These are phyloP conservation scores for Geotrichum reessii DNA, from an alignment of 1,139 yeast species.

Conservation along the genomic window DNA sequence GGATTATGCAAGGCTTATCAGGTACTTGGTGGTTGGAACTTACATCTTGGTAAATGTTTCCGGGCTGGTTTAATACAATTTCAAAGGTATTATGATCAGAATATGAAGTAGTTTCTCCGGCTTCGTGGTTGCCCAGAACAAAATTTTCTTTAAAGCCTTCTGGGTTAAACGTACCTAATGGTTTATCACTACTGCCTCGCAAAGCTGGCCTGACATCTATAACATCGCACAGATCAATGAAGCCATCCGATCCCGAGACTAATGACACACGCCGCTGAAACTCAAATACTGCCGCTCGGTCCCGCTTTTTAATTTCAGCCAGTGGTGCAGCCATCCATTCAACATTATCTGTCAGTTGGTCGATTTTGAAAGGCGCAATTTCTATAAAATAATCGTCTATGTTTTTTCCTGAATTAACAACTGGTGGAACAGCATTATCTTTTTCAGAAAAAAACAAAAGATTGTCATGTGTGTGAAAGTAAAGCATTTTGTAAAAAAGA, in stretches of 20 bases:
- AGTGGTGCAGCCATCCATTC: background rate
- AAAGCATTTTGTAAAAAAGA: constrained; percentile 51
- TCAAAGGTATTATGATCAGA: constrained; percentile 44
- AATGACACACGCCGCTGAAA: constrained; percentile 56
- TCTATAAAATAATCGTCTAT: background rate
- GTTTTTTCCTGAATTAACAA: background rate
- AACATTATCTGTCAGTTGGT: background rate
- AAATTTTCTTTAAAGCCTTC: background rate
- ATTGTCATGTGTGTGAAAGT: constrained; percentile 58
- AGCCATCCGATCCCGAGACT: constrained; percentile 52
- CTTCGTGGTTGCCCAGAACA: background rate
- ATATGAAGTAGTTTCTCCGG: background rate
- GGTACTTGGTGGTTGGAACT: background rate
- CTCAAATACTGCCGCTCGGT: constrained; percentile 55
- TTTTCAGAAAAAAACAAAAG: constrained; percentile 56
- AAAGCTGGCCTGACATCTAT: constrained; percentile 32
- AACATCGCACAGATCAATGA: constrained; percentile 55
- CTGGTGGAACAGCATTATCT: constrained; percentile 56
- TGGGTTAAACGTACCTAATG: background rate
- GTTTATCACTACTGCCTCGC: background rate
- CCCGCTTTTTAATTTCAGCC: constrained; percentile 34
- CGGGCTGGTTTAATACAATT: constrained; percentile 44
- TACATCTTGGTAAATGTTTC: constrained; percentile 23
- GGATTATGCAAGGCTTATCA: constrained; percentile 33
- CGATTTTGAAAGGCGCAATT: constrained; percentile 3